phyloP scores from a whole-genome alignment of 1,284 basidiomycete species.

The Termitomyces sp. region DNA sequence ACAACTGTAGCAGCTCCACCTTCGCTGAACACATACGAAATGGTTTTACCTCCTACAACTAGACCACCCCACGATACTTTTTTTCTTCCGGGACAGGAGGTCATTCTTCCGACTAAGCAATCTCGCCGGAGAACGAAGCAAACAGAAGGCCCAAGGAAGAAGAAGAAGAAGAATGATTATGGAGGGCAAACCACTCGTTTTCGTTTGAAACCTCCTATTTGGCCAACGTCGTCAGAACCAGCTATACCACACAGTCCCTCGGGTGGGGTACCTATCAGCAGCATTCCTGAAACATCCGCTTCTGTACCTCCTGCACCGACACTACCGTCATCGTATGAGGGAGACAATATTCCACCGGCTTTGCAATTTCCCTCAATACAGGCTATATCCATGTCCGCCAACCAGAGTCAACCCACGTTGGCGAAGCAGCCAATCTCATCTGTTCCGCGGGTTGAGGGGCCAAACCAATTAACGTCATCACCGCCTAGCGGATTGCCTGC shows the following conservation, averaged over 20 bases:
- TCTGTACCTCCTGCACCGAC: conserved; percentile 8
- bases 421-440: conserved; percentile 5
- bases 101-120: conserved; percentile 19
- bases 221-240: conserved; percentile 8
- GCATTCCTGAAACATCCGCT: conserved; percentile 6
- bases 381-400: neutral
- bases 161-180: conserved; percentile 27
- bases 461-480: neutral
- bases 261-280: neutral
- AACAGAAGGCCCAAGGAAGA: conserved; percentile 24
- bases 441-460: neutral
- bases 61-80: conserved; percentile 16
- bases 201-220: conserved; percentile 26
- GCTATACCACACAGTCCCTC: conserved; percentile 8
- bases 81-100: conserved; percentile 49
- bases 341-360: conserved; percentile 2
- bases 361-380: conserved; percentile 1
- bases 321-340: conserved; percentile 2
- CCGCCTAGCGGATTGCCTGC: neutral
- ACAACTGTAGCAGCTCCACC: conserved; percentile 21
- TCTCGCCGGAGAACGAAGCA: conserved; percentile 22
- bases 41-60: conserved; percentile 25
- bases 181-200: conserved; percentile 36
- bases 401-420: neutral
- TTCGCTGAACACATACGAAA: conserved; percentile 41